A percentile compares a stretch with the other conserved stretches of the same genome.
phyloP scores from a whole-genome alignment of 208 protist species.

The Trypanosoma brucei region DNA sequence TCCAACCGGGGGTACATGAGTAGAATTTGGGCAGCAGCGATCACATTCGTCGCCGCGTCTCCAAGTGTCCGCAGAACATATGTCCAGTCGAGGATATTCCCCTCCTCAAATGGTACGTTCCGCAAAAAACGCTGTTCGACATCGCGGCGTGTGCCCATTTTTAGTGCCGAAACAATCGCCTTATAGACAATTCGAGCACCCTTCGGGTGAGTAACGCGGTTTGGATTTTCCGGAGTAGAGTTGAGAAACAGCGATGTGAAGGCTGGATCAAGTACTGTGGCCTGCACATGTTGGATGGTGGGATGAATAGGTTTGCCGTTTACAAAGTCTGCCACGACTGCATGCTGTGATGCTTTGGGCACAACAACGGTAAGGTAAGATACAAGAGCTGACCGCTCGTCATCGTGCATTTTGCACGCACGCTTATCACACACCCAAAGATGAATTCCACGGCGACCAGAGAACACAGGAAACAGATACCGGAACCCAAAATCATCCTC shows the following conservation, averaged over 20 bases:
- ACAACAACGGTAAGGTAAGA: slow-evolving; percentile 88
- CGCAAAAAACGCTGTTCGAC: slow-evolving; percentile 49
- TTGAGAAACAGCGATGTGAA: slow-evolving; percentile 71
- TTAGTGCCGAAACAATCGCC: slow-evolving; percentile 57
- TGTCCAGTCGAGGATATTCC: slow-evolving; percentile 63
- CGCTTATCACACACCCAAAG: slow-evolving; percentile 97
- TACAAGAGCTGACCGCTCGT: slow-evolving; percentile 88
- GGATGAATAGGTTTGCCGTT: slow-evolving; percentile 80
- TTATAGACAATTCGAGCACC: slow-evolving; percentile 70
- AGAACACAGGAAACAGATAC: slow-evolving; percentile 97
- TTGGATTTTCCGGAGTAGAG: slow-evolving; percentile 54
- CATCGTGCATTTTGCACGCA: slow-evolving; percentile 85
- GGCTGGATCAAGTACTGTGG: slow-evolving; percentile 41
- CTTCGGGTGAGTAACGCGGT: slow-evolving; percentile 56
- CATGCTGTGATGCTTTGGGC: slow-evolving; percentile 52
- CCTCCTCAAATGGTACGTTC: slow-evolving; percentile 44
- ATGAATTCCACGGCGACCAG: slow-evolving; percentile 98
- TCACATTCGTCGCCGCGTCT: slow-evolving; percentile 40
- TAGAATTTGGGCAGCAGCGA: slow-evolving; percentile 60
- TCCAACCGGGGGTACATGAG: slow-evolving; percentile 96
- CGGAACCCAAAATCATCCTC: slow-evolving; percentile 96
- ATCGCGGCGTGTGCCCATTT: slow-evolving; percentile 56
- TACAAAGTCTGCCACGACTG: slow-evolving; percentile 57
- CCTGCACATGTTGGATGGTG: slow-evolving; percentile 56
- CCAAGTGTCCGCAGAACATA: slow-evolving; percentile 46